A percentile compares a stretch with the other conserved stretches of the same genome.
These are phyloP conservation scores for Vaccinium macrocarpon DNA, from an alignment of 148 eudicot genomes.

Conservation along the genomic window DNA sequence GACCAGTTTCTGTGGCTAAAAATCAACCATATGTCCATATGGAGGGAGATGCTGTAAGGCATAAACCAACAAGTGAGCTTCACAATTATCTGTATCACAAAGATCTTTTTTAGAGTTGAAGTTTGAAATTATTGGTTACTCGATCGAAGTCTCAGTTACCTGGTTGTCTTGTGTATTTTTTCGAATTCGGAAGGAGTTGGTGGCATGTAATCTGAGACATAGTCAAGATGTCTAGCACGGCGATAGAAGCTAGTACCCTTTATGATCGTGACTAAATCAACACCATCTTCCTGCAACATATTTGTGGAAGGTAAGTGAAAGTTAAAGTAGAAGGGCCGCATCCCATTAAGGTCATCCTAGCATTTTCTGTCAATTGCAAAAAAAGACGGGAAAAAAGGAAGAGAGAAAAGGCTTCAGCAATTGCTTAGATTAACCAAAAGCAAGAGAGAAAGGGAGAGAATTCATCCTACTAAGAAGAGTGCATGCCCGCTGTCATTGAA, in stretches of 20 bases:
- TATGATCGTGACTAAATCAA: conserved; percentile 46
- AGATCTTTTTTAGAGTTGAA: neutral
- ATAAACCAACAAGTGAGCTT: neutral
- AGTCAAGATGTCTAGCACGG: conserved; percentile 38
- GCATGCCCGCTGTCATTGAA: conserved; percentile 64
- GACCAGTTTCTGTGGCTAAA: neutral
- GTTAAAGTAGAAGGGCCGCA: neutral
- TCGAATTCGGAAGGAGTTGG: conserved; percentile 46
- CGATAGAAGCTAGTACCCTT: conserved; percentile 54
- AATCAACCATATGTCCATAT: neutral
- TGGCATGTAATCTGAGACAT: conserved; percentile 41
- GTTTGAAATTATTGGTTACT: neutral
- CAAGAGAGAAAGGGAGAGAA: conserved; percentile 14
- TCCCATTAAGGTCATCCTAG: neutral
- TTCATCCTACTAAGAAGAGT: conserved; percentile 62
- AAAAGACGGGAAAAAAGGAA: neutral
- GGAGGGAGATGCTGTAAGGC: neutral
- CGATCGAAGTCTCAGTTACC: conserved; percentile 27
- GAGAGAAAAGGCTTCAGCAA: neutral
- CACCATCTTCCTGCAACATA: conserved; percentile 43
- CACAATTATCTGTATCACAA: neutral
- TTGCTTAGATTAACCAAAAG: neutral
- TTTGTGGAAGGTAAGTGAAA: neutral
- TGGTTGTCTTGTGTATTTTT: conserved; percentile 19
- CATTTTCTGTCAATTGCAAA: neutral